A percentile compares a stretch with the other conserved stretches of the same genome.
phyloP scores from a whole-genome alignment of 2,329 filamentous ascomycete genomes.

The Pyrenophora graminea region DNA sequence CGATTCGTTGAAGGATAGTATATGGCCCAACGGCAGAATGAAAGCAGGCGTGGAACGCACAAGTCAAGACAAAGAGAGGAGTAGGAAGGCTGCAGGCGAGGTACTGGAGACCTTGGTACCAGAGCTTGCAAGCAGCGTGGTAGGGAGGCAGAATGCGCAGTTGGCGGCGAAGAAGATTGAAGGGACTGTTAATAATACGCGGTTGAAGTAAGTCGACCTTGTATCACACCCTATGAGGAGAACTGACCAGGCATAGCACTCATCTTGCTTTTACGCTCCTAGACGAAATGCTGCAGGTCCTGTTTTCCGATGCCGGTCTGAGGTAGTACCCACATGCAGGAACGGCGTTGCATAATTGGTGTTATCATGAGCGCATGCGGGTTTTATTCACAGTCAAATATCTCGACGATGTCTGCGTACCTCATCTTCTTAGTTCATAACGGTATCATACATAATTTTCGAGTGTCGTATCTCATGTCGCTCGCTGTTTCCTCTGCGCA shows the following conservation, averaged over 20 bases:
- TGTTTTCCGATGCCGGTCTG: conserved; percentile 45
- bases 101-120: conserved; percentile 89
- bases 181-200: conserved; percentile 86
- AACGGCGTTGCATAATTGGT: conserved; percentile 6
- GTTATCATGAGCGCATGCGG: background rate
- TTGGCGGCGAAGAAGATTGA: conserved; percentile 86
- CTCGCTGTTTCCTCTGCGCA: background rate
- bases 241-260: conserved; percentile 46
- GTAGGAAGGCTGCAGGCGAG: conserved; percentile 81
- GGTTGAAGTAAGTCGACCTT: conserved; percentile 73
- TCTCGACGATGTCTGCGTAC: no score
- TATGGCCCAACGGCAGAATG: conserved; percentile 77
- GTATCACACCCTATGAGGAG: background rate
- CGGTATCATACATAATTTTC: no score
- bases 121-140: conserved; percentile 89
- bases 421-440: no score
- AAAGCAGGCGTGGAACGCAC: conserved; percentile 62
- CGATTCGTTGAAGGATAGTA: conserved; percentile 68
- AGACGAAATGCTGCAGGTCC: conserved; percentile 53
- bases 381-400: no score
- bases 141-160: conserved; percentile 88
- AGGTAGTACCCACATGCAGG: conserved; percentile 2
- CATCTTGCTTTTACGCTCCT: conserved; percentile 56
- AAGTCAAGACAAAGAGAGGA: conserved; percentile 73
- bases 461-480: background rate